A percentile compares a stretch with the other conserved stretches of the same genome.
Conservation (phyloP, 2,329 filamentous ascomycete species). For the Fusarium clavum region DNA sequence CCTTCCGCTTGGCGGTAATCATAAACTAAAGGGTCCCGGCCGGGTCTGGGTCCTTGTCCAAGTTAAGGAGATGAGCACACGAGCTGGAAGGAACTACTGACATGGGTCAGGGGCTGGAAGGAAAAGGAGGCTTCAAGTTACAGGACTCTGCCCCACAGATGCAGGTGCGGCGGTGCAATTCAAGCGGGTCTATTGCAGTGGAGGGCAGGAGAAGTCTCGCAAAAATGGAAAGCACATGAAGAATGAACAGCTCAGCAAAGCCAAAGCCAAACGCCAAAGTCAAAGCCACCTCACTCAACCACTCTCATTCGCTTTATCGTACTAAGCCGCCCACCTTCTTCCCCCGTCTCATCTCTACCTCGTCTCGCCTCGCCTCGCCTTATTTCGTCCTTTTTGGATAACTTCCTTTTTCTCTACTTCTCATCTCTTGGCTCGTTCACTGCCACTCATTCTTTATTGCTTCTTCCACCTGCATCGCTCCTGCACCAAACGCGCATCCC, state of each 20-base stretch:
- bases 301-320: conserved; percentile 8
- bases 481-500: conserved; percentile 7
- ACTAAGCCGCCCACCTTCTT: conserved; percentile 8
- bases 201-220: conserved; percentile 5
- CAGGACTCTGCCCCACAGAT: conserved; percentile 28
- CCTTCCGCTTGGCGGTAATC: conserved; percentile 5
- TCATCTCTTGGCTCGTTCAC: conserved; percentile 17
- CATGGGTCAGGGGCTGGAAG: conserved; percentile 19
- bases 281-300: conserved; percentile 15
- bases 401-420: neutral
- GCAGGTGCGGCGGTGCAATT: conserved; percentile 24
- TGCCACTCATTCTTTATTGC: conserved; percentile 33
- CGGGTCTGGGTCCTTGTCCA: neutral
- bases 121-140: conserved; percentile 33
- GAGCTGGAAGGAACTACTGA: neutral
- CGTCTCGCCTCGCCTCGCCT: neutral
- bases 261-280: neutral
- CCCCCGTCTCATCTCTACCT: neutral
- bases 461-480: neutral
- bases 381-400: conserved; percentile 5
- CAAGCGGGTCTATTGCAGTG: conserved; percentile 18
- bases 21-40: neutral
- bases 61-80: conserved; percentile 25
- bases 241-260: conserved; percentile 35
- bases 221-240: conserved; percentile 41